A percentile compares a stretch with the other conserved stretches of the same genome.
Conservation (phyloP, 345 rosid species). For the Ceriops decandra region DNA sequence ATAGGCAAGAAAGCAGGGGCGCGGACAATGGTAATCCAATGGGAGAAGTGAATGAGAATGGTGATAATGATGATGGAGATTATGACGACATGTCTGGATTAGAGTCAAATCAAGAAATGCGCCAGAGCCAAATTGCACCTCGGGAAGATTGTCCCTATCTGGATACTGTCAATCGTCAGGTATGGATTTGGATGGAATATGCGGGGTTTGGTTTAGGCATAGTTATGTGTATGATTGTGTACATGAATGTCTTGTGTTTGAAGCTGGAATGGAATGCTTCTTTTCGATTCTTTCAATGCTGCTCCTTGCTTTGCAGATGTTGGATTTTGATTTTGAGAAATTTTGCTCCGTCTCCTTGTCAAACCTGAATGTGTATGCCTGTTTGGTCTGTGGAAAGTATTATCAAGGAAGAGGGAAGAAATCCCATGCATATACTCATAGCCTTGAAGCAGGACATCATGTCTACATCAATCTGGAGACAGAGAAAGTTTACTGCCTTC, state of each 20-base stretch:
- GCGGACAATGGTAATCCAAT: constrained; percentile 24
- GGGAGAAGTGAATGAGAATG: constrained; percentile 30
- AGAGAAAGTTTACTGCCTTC: constrained; percentile 93
- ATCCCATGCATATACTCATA: constrained; percentile 96
- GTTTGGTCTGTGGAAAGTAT: constrained; percentile 94
- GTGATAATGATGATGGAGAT: constrained; percentile 24
- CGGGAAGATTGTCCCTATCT: constrained; percentile 96
- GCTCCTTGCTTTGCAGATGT: constrained; percentile 43
- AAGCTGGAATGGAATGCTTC: neutral
- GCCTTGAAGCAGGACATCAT: constrained; percentile 96
- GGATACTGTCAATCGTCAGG: constrained; percentile 99
- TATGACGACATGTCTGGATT: constrained; percentile 21
- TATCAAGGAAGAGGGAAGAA: constrained; percentile 95
- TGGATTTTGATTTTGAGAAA: constrained; percentile 98
- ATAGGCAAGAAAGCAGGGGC: neutral
- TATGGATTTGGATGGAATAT: constrained; percentile 14
- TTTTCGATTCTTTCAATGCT: neutral
- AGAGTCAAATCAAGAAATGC: constrained; percentile 25
- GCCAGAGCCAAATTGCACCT: constrained; percentile 56
- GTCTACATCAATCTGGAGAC: constrained; percentile 87
- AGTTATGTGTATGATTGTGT: neutral
- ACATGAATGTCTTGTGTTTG: neutral
- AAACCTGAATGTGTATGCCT: constrained; percentile 86
- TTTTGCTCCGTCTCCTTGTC: constrained; percentile 89
- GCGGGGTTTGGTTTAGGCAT: neutral